These are phyloP conservation scores for Cucurbita pepo DNA, from an alignment of 306 rosid genomes.

Conservation along the genomic window DNA sequence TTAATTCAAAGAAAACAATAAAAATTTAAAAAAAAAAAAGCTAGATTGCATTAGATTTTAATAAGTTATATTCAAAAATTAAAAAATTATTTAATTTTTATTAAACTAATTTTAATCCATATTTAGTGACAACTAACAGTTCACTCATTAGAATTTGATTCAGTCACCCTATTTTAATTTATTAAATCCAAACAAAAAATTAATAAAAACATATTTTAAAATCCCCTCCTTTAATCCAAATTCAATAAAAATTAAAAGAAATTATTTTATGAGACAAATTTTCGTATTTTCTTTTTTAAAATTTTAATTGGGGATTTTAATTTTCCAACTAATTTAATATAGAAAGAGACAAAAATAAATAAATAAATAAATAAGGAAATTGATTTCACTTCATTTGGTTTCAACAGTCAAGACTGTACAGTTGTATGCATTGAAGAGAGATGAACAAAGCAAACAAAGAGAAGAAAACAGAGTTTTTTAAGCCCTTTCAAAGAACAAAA, in stretches of 20 bases:
- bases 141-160: not conserved
- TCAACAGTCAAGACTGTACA: conserved; percentile 22
- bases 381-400: conserved; percentile 8
- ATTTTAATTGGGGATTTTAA: too few species aligned
- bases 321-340: too few species aligned
- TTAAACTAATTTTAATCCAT: not conserved
- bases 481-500: conserved; percentile 29
- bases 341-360: too few species aligned
- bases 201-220: too few species aligned
- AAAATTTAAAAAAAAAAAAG: too few species aligned
- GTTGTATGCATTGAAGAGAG: conserved; percentile 6
- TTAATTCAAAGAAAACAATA: too few species aligned
- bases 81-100: not conserved
- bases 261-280: too few species aligned
- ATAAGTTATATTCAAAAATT: not conserved
- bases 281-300: too few species aligned
- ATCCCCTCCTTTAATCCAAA: not conserved
- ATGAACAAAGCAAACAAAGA: not conserved
- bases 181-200: not conserved
- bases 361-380: not conserved
- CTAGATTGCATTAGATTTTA: not conserved
- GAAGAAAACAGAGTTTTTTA: not conserved
- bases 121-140: not conserved
- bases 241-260: too few species aligned
- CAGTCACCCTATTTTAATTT: not conserved